A percentile compares a stretch with the other conserved stretches of the same genome.
Evolutionary conservation across 768 basidiomycete species (phyloP).

Genomic region (Dendrothele bispora): DNA sequence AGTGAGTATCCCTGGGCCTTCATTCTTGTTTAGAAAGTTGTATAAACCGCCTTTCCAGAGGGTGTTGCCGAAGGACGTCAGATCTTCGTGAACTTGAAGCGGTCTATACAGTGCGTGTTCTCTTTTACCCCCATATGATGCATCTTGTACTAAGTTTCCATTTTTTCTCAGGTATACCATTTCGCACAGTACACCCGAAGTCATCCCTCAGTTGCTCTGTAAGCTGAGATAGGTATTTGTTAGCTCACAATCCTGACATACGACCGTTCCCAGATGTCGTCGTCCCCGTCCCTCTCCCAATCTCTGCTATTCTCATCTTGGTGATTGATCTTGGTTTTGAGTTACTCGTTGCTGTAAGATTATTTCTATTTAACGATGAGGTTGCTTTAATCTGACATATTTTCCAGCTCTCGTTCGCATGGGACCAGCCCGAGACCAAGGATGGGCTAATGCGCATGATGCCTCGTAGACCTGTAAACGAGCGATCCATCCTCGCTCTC

Average conservation of each 20-base stretch:
- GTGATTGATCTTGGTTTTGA: conserved; percentile 78
- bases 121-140: neutral
- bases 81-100: conserved; percentile 70
- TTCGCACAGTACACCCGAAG: conserved; percentile 67
- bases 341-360: conserved; percentile 56
- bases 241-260: neutral
- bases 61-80: conserved; percentile 69
- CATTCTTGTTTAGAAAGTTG: neutral
- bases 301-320: conserved; percentile 69
- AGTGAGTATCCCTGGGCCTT: conserved; percentile 43
- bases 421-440: conserved; percentile 66
- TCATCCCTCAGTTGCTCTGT: conserved; percentile 70
- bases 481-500: conserved; percentile 48
- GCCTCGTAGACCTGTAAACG: conserved; percentile 71
- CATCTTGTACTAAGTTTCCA: neutral
- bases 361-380: neutral
- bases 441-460: conserved; percentile 68
- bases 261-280: conserved; percentile 50
- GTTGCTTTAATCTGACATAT: neutral
- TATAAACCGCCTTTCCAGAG: conserved; percentile 33
- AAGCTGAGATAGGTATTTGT: too few species aligned
- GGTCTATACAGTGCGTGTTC: conserved; percentile 60
- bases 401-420: conserved; percentile 62
- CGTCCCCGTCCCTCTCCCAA: conserved; percentile 62
- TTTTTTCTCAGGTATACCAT: conserved; percentile 51